A percentile compares a stretch with the other conserved stretches of the same genome.
Conservation (phyloP, 345 rosid genomes). For the Litchi chinensis region DNA sequence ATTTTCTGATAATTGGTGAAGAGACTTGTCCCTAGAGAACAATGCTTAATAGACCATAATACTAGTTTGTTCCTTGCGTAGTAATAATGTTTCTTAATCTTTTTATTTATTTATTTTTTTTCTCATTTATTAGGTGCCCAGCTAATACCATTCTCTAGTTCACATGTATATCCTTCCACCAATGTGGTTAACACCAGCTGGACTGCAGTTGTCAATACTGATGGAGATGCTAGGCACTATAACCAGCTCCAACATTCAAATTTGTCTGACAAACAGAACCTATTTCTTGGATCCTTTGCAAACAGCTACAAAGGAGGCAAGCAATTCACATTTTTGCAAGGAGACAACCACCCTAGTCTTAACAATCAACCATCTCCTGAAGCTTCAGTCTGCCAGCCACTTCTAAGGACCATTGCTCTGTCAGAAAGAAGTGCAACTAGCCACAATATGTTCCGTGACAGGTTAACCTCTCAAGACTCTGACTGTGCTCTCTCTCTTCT, state of each 20-base stretch:
- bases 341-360: slow-evolving; percentile 21
- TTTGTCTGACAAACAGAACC: slow-evolving; percentile 31
- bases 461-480: slow-evolving; percentile 53
- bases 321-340: slow-evolving; percentile 54
- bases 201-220: slow-evolving; percentile 41
- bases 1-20: background rate
- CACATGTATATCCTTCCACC: slow-evolving; percentile 55
- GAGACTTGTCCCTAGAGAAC: background rate
- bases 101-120: background rate
- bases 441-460: slow-evolving; percentile 42
- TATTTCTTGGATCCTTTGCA: slow-evolving; percentile 45
- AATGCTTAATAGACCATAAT: background rate
- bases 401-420: slow-evolving; percentile 25
- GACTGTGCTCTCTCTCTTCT: slow-evolving; percentile 97
- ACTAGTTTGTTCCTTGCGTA: background rate
- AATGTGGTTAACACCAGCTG: slow-evolving; percentile 41
- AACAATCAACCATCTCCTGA: slow-evolving; percentile 29
- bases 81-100: background rate
- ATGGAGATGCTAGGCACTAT: slow-evolving; percentile 28
- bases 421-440: slow-evolving; percentile 32
- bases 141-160: slow-evolving; percentile 44
- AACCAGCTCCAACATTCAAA: slow-evolving; percentile 30
- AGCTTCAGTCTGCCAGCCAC: slow-evolving; percentile 42
- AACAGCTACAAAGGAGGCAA: slow-evolving; percentile 42
- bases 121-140: slow-evolving; percentile 44